Percentiles rank a stretch among this genome's conserved stretches.
phyloP scores from a whole-genome alignment of 768 basidiomycete genomes.

The Xerocomellus amylosporus region DNA sequence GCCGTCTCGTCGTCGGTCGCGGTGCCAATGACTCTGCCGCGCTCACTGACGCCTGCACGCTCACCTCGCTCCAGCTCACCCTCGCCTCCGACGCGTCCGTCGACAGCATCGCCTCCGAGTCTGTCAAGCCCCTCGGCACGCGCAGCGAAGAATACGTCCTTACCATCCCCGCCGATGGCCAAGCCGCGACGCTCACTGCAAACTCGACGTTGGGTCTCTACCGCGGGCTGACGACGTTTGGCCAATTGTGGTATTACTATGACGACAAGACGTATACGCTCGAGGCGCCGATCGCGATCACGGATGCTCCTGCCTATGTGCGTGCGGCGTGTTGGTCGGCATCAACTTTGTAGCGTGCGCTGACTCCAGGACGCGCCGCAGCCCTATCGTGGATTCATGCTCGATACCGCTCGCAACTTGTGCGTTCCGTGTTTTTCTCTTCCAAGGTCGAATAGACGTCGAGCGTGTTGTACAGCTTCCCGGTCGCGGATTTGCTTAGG shows the following conservation, averaged over 20 bases:
- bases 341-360: not conserved
- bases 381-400: conserved; percentile 41
- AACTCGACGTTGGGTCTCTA: conserved; percentile 49
- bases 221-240: conserved; percentile 55
- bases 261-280: conserved; percentile 36
- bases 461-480: conserved; percentile 28
- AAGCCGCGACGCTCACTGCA: conserved; percentile 38
- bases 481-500: conserved; percentile 37
- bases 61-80: conserved; percentile 29
- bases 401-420: conserved; percentile 49
- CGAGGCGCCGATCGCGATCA: conserved; percentile 40
- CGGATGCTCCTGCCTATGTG: conserved; percentile 49
- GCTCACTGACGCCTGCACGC: conserved; percentile 23
- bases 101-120: conserved; percentile 35
- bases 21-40: conserved; percentile 31
- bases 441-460: not conserved
- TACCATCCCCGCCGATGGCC: conserved; percentile 36
- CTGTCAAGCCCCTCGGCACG: conserved; percentile 32
- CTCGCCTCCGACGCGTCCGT: conserved; percentile 18
- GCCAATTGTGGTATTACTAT: conserved; percentile 49
- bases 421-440: conserved; percentile 14
- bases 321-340: not conserved
- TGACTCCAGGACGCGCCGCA: conserved; percentile 2
- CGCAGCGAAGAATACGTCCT: conserved; percentile 48
- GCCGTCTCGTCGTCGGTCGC: conserved; percentile 41